Conservation (phyloP, 305 asterid species). For the Stenogyne calaminthoides region DNA sequence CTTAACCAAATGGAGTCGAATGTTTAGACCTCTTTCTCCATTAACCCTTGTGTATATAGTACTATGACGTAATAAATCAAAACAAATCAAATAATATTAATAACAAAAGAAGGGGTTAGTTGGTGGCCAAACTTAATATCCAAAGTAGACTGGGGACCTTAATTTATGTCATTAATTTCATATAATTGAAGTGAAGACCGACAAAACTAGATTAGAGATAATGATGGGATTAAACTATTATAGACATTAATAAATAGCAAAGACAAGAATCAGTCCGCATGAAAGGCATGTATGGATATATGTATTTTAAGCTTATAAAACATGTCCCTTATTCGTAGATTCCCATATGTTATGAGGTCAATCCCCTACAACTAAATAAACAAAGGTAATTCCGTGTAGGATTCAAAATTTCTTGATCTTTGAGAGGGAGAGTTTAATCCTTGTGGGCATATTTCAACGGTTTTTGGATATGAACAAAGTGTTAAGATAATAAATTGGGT, state of each 20-base stretch:
- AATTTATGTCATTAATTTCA: conserved; percentile 8
- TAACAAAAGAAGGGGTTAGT: conserved; percentile 11
- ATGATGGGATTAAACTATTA: conserved; percentile 22
- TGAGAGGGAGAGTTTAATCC: too few relatives aligned
- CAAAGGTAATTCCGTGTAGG: conserved; percentile 26
- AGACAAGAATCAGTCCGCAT: conserved; percentile 30
- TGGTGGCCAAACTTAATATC: conserved; percentile 37
- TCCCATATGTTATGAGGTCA: conserved; percentile 22
- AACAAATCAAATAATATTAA: too few relatives aligned
- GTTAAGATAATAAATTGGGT: too few relatives aligned
- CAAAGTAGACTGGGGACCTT: conserved; percentile 10
- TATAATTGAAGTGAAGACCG: conserved; percentile 15
- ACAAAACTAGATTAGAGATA: conserved; percentile 28
- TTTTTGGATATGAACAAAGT: too few relatives aligned
- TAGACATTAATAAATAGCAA: conserved; percentile 5
- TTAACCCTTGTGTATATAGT: neutral
- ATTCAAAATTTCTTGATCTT: conserved; percentile 23
- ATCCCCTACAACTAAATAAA: conserved; percentile 15
- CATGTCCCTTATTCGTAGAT: conserved; percentile 20
- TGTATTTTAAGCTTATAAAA: conserved; percentile 3
- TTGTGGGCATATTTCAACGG: conserved; percentile 21
- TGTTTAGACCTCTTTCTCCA: neutral
- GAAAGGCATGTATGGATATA: conserved; percentile 13
- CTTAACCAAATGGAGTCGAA: neutral
- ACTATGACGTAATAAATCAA: conserved; percentile 12